A percentile compares a stretch with the other conserved stretches of the same genome.
Evolutionary conservation across 768 basidiomycete species (phyloP).

Genomic region (Psilocybe subaeruginosa): DNA sequence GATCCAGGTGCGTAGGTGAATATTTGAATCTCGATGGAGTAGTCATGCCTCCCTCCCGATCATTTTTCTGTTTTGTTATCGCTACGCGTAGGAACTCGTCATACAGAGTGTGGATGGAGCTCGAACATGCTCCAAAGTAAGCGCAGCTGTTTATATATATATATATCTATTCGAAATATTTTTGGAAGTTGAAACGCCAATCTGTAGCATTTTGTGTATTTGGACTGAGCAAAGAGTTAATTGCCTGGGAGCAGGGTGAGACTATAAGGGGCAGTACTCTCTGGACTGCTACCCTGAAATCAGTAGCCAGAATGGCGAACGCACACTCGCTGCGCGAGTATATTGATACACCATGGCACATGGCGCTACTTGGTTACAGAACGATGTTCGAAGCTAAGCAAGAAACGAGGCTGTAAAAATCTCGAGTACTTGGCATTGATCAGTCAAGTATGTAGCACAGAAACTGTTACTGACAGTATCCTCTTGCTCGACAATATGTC

Average conservation of each 20-base stretch:
- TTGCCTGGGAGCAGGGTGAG: not conserved
- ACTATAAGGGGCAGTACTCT: not conserved
- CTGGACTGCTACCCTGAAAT: not conserved
- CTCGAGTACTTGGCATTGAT: not conserved
- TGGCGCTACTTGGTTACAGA: not conserved
- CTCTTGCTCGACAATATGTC: not conserved
- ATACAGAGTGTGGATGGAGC: not conserved
- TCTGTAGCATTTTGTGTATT: not conserved
- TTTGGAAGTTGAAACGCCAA: not conserved
- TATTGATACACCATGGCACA: not conserved
- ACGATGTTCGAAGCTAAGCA: not conserved
- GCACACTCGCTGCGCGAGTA: not conserved
- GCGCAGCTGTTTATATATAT: not conserved
- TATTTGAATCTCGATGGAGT: not conserved
- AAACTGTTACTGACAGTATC: not conserved
- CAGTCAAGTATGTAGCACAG: not conserved
- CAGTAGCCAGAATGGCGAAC: not conserved
- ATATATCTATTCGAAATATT: not conserved
- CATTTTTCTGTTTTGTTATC: not conserved
- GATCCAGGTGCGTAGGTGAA: not conserved
- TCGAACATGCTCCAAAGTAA: not conserved
- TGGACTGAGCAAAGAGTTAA: not conserved
- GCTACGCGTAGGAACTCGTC: not conserved
- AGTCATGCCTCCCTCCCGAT: not conserved
- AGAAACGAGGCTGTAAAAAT: not conserved